Base-by-base conservation (phyloP, 2,329 filamentous ascomycete genomes). In the Acephala macrosclerotiorum region DNA sequence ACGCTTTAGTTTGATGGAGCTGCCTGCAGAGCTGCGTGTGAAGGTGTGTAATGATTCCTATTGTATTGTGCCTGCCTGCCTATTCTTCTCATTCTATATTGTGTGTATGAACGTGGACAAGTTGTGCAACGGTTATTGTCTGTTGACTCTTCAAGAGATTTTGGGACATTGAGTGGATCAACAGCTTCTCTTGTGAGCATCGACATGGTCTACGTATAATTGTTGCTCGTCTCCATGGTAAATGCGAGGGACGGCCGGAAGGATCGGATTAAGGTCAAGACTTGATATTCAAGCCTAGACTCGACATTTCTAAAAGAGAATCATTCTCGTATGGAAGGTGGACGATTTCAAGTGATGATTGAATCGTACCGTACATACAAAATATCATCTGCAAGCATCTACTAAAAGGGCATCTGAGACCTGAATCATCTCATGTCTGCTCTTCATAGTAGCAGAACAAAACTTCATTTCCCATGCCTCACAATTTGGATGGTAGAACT, bases 11-110 rank as follows among this genome's bases (percentile, higher is more conserved):
- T 69, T 76, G 38, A 74, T 77, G 68, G 70, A 71, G 2, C 56
- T 77, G 29, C 75, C 75, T 42, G 59, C 66, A 11, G 76, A 77
- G 60, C 62, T 76, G 16, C 74, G 75, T 40, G 58, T 76, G 12
- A 67, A 75, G 68, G 73, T 77, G 65, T 71, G 72, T 64, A 38
- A 42, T 59, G n/a, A 18, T 49, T 36, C 42, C 42, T 18, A n/a
- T 40, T 60, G 18, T 33, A 2, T 25, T 36, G 12, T 25, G 3
- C n/a, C 45, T 18, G 22, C n/a, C n/a, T n/a, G 38, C 14, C 18
- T 42, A 5, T 4, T 4, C 3, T 42, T n/a, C 38, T 12, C 5
- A 42, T 42, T 6, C 38, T 3, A 5, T 42, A 33, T 33, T 33
- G 4, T 33, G 29, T 5, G 29, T 5, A 33, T 33, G n/a, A n/a